Evolutionary conservation across 305 asterid species (phyloP), one percentile per base, ranked within the genome.

Genomic region (Petunia hybrid): DNA sequence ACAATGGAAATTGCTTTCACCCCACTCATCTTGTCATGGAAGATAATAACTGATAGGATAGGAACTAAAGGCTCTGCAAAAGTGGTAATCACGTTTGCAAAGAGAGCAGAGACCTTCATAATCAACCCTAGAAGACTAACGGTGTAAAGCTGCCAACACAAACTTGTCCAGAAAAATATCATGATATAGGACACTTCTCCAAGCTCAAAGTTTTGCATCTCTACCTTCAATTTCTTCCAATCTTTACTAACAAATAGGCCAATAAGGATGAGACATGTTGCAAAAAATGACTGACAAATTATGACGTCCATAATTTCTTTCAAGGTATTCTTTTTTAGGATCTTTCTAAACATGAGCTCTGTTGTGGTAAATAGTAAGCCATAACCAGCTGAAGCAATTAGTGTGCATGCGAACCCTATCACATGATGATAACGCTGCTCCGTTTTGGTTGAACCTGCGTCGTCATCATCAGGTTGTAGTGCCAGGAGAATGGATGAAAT

Each of bases 81-180:
- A 6, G 84, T 71, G 14, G 85, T 79, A 45, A 86, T 63, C 42
- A 85, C 87, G 81, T 88, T 88, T 0, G 83, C 84, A 80, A 86
- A 87, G 57, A 88, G 64, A 6, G 83, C 78, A 1, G 91, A 88
- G 0, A 85, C 67, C 51, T 84, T 85, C 38, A 86, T 48, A 56
- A 87, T 77, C 83, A 89, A 60, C 22, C 85, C 82, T 56, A 86
- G 80, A 80, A 85, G 45, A 13, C 89, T 88, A 4, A 84, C 35
- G 1, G 81, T 69, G 59, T 84, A 86, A 0, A 84, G 79, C 55
- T 89, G 90, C 92, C 92, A 89, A n/a, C 84, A 65, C 65, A 83
- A 8, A 42, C 87, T 90, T 2, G 81, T 77, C 56, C 82, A 77
- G 8, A 81, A 60, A 78, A 87, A 45, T 2, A 64, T 76, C 89